Conservation (phyloP, 441 rosid species). For the Eutrema salsugineum region DNA sequence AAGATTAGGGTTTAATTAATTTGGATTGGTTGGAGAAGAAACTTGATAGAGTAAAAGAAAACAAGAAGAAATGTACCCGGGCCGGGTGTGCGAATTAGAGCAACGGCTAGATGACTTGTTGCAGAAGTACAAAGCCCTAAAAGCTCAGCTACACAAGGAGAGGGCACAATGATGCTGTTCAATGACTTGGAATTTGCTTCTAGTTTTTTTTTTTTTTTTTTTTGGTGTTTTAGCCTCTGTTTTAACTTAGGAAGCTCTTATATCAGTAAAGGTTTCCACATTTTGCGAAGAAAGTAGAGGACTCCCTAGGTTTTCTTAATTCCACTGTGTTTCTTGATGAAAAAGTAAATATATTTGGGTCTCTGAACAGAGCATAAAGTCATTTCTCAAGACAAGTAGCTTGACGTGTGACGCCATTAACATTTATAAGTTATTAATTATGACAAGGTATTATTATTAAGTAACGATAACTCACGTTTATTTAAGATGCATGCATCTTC, state of each 20-base stretch:
- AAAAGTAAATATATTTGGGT: neutral
- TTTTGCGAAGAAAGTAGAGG: neutral
- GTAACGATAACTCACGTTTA: slow-evolving; percentile 8
- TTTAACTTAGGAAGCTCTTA: neutral
- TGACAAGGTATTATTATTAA: slow-evolving; percentile 3
- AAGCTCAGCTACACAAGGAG: neutral
- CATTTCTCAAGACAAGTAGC: slow-evolving; percentile 9
- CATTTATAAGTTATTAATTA: slow-evolving; percentile 1
- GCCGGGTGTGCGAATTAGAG: too few species aligned
- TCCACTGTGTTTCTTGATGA: neutral
- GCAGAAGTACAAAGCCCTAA: neutral
- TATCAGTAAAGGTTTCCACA: neutral
- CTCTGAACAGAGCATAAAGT: slow-evolving; percentile 14
- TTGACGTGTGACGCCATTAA: slow-evolving; percentile 16
- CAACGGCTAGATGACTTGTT: neutral
- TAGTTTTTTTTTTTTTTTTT: neutral
- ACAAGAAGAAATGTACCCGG: neutral
- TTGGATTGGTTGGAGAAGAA: slow-evolving; percentile 1
- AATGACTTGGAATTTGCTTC: neutral
- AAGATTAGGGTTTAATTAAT: neutral
- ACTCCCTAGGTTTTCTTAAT: neutral
- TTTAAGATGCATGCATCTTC: slow-evolving; percentile 20
- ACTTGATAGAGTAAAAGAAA: neutral
- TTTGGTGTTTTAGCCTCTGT: neutral
- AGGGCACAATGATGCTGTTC: neutral